A percentile compares a stretch with the other conserved stretches of the same genome.
phyloP scores from a whole-genome alignment of 2,329 filamentous ascomycete genomes.

The Huntiella decipiens region DNA sequence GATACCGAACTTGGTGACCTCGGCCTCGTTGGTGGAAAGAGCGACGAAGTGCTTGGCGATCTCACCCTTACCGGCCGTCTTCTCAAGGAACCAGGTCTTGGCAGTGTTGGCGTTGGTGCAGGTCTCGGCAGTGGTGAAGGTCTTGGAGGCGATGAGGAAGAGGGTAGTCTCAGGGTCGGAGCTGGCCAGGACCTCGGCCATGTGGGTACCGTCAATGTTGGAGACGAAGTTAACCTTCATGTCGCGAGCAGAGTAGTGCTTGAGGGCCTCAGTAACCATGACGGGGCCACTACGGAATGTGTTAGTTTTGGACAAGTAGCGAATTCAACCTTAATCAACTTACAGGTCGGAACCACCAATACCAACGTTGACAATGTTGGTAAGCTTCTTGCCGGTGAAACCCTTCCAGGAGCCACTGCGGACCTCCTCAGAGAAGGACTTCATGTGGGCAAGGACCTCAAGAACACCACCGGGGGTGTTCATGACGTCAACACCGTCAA shows the following conservation, averaged over 20 bases:
- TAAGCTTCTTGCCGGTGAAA: slow-evolving; percentile 90
- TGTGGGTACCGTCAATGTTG: slow-evolving; percentile 98
- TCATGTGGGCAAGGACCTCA: slow-evolving; percentile 86
- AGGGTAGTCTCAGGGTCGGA: slow-evolving; percentile 97
- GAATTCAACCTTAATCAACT: slow-evolving; percentile 24
- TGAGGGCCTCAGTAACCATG: slow-evolving; percentile 96
- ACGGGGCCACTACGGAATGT: slow-evolving; percentile 55
- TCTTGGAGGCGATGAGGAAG: slow-evolving; percentile 97
- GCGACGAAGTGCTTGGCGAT: slow-evolving; percentile 99
- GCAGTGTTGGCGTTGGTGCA: slow-evolving; percentile 93
- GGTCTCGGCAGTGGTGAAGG: slow-evolving; percentile 96
- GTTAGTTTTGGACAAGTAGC: slow-evolving; percentile 13
- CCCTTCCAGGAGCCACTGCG: slow-evolving; percentile 94
- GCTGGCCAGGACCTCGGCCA: slow-evolving; percentile 73
- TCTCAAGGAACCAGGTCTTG: slow-evolving; percentile 90
- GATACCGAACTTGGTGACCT: slow-evolving; percentile 97
- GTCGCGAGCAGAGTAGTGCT: slow-evolving; percentile 73
- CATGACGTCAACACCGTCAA: slow-evolving; percentile 85
- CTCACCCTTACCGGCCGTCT: slow-evolving; percentile 54
- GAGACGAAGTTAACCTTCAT: slow-evolving; percentile 94
- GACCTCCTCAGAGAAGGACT: slow-evolving; percentile 90
- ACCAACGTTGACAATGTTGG: slow-evolving; percentile 90
- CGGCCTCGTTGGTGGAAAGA: slow-evolving; percentile 81
- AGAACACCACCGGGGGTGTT: slow-evolving; percentile 77
- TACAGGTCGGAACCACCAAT: slow-evolving; percentile 97